Evolutionary conservation across 1,284 basidiomycete species (phyloP), one percentile per base, ranked within the genome.

Genomic region (Agaricales sp.): DNA sequence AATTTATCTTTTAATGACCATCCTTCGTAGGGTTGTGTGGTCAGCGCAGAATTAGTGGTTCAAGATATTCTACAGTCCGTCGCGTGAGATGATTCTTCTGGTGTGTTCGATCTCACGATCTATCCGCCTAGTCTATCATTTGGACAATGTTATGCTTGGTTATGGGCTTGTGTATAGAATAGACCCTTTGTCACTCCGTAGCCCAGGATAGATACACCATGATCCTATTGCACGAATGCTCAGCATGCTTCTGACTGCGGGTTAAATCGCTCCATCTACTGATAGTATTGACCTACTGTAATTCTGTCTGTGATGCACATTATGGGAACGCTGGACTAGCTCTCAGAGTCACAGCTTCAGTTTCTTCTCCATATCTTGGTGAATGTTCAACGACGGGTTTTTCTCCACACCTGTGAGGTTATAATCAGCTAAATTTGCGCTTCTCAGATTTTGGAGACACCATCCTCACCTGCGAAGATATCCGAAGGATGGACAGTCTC

Each of bases 401-500:
- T 64, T 63, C 57, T 82, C 79, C 59, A 71, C 66, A 23, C 75
- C 84, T 86, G 54, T 30, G 48, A 21, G n/a, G 41, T 43, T 19
- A 26, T 37, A 12, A 37, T 49, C 19, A 53, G 53, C 25, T 50
- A 55, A 49, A n/a, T 48, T 21, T 41, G 43, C 19, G 35, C 35
- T 18, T 4, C 37, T 20, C 38, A n/a, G 2, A 26, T 48, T n/a
- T 21, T 18, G 23, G 52, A 46, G n/a, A 8, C 16, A 30, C 30
- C 4, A 47, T 38, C 67, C 76, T 43, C 55, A 87, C 87, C 77
- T 38, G 69, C 64, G 64, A 92, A 87, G 56, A 92, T 73, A 59
- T 94, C 91, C 1, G 66, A 66, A 4, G 81, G 74, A 44, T 87
- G 83, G 49, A 96, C 71, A 16, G 67, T 72, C 65, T 94, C 90